Percentiles rank a stretch among this genome's conserved stretches.
phyloP scores from a whole-genome alignment of 495 filamentous ascomycete species.

The Xylaria grammica region DNA sequence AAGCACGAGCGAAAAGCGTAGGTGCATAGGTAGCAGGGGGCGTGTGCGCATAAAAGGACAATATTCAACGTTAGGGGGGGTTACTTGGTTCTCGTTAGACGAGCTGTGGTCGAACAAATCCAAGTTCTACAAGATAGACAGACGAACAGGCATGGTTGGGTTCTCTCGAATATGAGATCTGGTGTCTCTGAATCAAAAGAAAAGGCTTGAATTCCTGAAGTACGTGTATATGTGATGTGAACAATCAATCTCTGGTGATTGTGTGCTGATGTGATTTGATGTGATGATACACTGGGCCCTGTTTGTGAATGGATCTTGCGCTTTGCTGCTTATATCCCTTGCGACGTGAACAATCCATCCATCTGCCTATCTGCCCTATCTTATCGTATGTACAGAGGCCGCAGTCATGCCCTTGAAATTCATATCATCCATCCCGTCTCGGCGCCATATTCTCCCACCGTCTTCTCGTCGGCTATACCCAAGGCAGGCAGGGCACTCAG shows the following conservation, averaged over 20 bases:
- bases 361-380: background rate
- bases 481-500: background rate
- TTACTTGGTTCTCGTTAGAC: no score
- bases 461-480: background rate
- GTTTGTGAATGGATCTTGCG: background rate
- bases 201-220: conserved; percentile 6
- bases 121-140: conserved; percentile 14
- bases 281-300: conserved; percentile 15
- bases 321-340: background rate
- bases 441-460: background rate
- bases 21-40: conserved; percentile 21
- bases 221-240: no score
- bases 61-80: no score
- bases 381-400: background rate
- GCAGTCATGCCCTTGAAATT: background rate
- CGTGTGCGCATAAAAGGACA: no score
- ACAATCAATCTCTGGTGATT: conserved; percentile 3
- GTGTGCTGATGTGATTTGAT: background rate
- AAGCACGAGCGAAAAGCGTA: conserved; percentile 24
- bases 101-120: background rate
- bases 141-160: background rate
- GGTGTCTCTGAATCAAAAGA: conserved; percentile 1
- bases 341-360: background rate
- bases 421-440: background rate
- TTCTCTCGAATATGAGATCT: background rate